phyloP scores from a whole-genome alignment of 345 rosid genomes.

The Boechera stricta region DNA sequence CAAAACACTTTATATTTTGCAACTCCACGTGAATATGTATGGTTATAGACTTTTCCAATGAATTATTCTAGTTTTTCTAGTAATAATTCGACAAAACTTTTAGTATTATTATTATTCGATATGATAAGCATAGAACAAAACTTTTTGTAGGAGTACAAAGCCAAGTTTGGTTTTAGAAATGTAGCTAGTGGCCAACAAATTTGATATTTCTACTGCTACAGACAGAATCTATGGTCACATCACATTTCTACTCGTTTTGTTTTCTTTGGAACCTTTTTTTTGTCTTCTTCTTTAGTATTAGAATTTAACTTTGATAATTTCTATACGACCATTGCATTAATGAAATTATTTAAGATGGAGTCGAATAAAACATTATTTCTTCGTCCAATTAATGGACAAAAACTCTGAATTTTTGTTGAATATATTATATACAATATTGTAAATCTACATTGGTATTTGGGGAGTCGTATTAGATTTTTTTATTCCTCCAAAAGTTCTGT shows the following conservation, averaged over 20 bases:
- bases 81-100: not conserved
- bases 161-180: slow-evolving; percentile 15
- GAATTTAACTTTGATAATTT: not conserved
- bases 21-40: not conserved
- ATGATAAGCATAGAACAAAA: not conserved
- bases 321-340: not conserved
- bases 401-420: slow-evolving; percentile 10
- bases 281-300: not conserved
- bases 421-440: slow-evolving; percentile 8
- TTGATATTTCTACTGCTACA: slow-evolving; percentile 17
- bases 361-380: slow-evolving; percentile 3
- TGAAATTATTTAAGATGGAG: not conserved
- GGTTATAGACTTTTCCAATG: slow-evolving; percentile 3
- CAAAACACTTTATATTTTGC: not conserved
- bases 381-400: not conserved
- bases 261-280: not conserved
- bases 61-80: not conserved
- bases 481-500: not conserved
- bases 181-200: slow-evolving; percentile 24
- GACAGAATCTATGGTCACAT: slow-evolving; percentile 3
- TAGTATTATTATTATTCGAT: not conserved
- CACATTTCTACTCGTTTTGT: not conserved
- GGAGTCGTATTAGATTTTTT: not conserved
- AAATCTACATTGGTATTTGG: not conserved
- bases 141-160: slow-evolving; percentile 14